phyloP scores from a whole-genome alignment of 2,329 filamentous ascomycete genomes.

The Geosmithia flava region DNA sequence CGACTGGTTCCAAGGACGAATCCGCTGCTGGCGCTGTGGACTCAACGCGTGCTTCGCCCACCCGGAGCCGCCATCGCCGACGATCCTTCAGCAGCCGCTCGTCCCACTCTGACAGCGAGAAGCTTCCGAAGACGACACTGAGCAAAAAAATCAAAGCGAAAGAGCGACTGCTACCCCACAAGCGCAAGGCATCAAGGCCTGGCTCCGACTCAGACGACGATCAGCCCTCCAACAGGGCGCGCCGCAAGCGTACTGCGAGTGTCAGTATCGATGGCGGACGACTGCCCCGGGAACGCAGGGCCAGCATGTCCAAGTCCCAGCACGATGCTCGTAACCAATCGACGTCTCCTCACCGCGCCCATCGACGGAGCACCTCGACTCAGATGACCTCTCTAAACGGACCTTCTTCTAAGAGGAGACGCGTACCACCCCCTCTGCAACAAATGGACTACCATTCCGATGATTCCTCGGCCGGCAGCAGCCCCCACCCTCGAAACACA shows the following conservation, averaged over 20 bases:
- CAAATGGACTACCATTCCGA: slow-evolving; percentile 56
- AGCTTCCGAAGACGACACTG: slow-evolving; percentile 22
- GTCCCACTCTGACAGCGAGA: slow-evolving; percentile 46
- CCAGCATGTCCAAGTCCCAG: slow-evolving; percentile 12
- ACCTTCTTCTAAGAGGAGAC: slow-evolving; percentile 47
- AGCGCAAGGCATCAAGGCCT: slow-evolving; percentile 38
- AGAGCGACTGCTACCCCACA: slow-evolving; percentile 34
- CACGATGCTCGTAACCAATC: slow-evolving; percentile 30
- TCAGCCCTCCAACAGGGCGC: slow-evolving; percentile 41
- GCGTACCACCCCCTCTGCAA: slow-evolving; percentile 46
- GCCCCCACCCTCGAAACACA: slow-evolving; percentile 45
- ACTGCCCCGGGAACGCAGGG: slow-evolving; percentile 19
- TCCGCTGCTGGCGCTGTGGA: slow-evolving; percentile 38
- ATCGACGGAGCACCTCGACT: slow-evolving; percentile 53
- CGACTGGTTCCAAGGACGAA: slow-evolving; percentile 31
- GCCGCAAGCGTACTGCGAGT: slow-evolving; percentile 39
- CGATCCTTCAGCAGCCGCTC: slow-evolving; percentile 12
- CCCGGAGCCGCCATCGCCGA: slow-evolving; percentile 12
- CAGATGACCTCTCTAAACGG: slow-evolving; percentile 47
- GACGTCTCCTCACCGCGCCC: slow-evolving; percentile 41
- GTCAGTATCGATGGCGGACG: slow-evolving; percentile 21
- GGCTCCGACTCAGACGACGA: slow-evolving; percentile 44
- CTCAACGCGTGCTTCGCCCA: slow-evolving; percentile 45
- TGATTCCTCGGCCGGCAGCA: slow-evolving; percentile 49
- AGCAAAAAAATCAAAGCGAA: slow-evolving; percentile 34